Evolutionary conservation across 1,139 yeast species (phyloP), one percentile per base, ranked within the genome.

Genomic region (Hanseniaspora gamundiae): DNA sequence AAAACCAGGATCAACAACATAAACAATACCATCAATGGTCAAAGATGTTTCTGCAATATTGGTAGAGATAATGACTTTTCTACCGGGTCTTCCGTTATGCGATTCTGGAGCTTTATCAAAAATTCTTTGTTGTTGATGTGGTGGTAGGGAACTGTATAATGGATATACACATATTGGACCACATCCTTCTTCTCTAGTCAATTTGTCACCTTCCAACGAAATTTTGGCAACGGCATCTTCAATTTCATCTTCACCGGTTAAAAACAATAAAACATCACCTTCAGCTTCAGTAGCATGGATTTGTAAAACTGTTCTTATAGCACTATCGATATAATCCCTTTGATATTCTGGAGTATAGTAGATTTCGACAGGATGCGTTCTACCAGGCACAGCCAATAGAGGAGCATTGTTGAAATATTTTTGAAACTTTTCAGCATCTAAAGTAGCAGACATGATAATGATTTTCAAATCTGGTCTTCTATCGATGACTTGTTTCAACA

Each of bases 221-320:
- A 91, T 79, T 60, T 86, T 87, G 48, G 95, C 71, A 53, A 94
- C 88, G 0, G 97, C 96, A 56, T 88, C 97, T 67, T 91, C 98
- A 62, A 91, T 91, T 65, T 91, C 98, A 59, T 91, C 98, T 65
- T 91, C 97, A 71, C 98, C 98, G 0, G 97, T 91, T 52, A 91
- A 70, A 58, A 91, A 91, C 47, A 91, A 63, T 41, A 91, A 67
- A 45, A 91, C 79, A 64, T 91, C 98, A 48, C 98, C 98, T 48
- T 79, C 87, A 38, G 80, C 94, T 61, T 91, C 97, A 19, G 96
- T 85, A 28, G 95, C 95, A 64, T 91, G 98, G 52, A 91, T 91
- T 63, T 91, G 97, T 52, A 91, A 69, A 13, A 88, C 98, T 0
- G 97, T 91, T 52, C 96, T 71, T 48, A 91, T 84, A 1, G 98